Evolutionary conservation across 345 rosid species (phyloP).

Genomic region (Noccaea bulbosa): DNA sequence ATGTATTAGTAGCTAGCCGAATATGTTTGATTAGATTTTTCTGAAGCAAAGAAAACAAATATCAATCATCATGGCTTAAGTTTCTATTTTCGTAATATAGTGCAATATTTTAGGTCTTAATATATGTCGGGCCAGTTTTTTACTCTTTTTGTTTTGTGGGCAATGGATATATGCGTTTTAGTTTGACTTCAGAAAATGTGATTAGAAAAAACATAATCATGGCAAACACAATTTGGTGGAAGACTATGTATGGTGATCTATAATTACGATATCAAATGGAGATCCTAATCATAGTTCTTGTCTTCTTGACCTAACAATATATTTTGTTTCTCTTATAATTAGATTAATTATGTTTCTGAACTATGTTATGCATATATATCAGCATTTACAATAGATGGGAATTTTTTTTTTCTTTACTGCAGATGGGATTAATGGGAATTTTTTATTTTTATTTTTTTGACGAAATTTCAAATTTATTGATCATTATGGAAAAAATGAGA

Average conservation of each 20-base stretch:
- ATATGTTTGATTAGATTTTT: neutral
- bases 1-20: neutral
- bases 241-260: slow-evolving; percentile 29
- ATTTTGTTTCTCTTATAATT: slow-evolving; percentile 17
- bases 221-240: slow-evolving; percentile 37
- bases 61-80: slow-evolving; percentile 6
- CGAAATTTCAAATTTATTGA: no score
- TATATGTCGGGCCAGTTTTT: neutral
- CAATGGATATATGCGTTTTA: slow-evolving; percentile 8
- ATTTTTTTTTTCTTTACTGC: no score
- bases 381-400: neutral
- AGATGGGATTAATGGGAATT: neutral
- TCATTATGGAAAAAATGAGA: no score
- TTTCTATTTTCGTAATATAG: neutral
- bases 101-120: neutral
- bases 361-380: neutral
- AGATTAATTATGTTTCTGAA: slow-evolving; percentile 8
- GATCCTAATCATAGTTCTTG: slow-evolving; percentile 37
- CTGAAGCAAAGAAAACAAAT: neutral
- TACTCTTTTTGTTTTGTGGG: slow-evolving; percentile 18
- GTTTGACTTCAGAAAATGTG: slow-evolving; percentile 35
- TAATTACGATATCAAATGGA: slow-evolving; percentile 33
- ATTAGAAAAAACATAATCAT: slow-evolving; percentile 40
- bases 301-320: slow-evolving; percentile 31
- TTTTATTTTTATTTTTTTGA: no score